phyloP scores from a whole-genome alignment of 2,329 filamentous ascomycete species.

The Penicillium sp. region DNA sequence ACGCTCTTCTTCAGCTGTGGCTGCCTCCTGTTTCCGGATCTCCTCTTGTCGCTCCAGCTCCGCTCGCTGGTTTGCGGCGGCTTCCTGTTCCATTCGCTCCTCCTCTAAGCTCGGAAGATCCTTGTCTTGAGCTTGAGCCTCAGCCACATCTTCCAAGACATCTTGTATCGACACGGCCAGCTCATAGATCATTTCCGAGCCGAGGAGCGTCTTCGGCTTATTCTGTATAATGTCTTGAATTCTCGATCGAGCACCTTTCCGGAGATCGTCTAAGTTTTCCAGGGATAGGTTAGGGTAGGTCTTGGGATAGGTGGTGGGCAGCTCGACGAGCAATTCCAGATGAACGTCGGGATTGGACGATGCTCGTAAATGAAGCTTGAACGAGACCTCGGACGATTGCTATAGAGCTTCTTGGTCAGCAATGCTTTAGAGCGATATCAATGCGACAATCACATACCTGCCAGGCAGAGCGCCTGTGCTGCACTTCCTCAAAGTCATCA shows the following conservation, averaged over 20 bases:
- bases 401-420: too few relatives aligned
- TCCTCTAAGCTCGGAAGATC: slow-evolving; percentile 79
- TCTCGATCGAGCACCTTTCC: slow-evolving; percentile 61
- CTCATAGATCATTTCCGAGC: slow-evolving; percentile 58
- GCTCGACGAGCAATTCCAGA: slow-evolving; percentile 63
- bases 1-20: slow-evolving; percentile 35
- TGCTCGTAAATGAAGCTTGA: slow-evolving; percentile 70
- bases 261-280: slow-evolving; percentile 56
- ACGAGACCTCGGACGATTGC: slow-evolving; percentile 69
- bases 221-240: slow-evolving; percentile 61
- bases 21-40: slow-evolving; percentile 35
- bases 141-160: slow-evolving; percentile 72
- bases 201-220: slow-evolving; percentile 56
- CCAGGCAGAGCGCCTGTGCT: slow-evolving; percentile 66
- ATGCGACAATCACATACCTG: slow-evolving; percentile 65
- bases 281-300: slow-evolving; percentile 64
- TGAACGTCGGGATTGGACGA: slow-evolving; percentile 63
- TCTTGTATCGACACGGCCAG: slow-evolving; percentile 55
- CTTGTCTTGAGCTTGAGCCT: slow-evolving; percentile 63
- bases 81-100: slow-evolving; percentile 75
- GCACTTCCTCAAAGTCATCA: slow-evolving; percentile 72
- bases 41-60: slow-evolving; percentile 46
- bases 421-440: slow-evolving; percentile 6
- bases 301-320: slow-evolving; percentile 87
- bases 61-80: slow-evolving; percentile 51